phyloP scores from a whole-genome alignment of 768 basidiomycete species.

The Rubroboletus pulcherrimus region DNA sequence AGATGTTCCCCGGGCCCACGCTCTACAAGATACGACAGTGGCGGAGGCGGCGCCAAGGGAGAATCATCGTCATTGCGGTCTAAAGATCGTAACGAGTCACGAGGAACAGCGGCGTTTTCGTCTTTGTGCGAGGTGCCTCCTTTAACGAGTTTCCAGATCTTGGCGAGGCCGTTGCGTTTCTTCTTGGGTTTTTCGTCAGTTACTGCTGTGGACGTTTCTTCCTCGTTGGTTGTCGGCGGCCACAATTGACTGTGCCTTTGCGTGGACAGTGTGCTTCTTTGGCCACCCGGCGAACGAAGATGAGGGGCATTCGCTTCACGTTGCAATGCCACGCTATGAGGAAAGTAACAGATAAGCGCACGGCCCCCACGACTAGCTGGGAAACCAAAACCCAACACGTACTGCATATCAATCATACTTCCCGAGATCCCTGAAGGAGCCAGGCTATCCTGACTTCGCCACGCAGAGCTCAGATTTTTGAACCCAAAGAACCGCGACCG shows the following conservation, averaged over 20 bases:
- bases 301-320: slow-evolving; percentile 46
- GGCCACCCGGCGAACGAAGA: slow-evolving; percentile 31
- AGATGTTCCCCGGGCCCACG: slow-evolving; percentile 53
- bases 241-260: slow-evolving; percentile 53
- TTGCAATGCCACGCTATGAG: slow-evolving; percentile 68
- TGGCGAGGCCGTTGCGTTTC: slow-evolving; percentile 73
- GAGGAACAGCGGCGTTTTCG: slow-evolving; percentile 21
- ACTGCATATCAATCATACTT: slow-evolving; percentile 95
- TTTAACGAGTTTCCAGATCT: slow-evolving; percentile 78
- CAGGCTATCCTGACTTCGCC: slow-evolving; percentile 78
- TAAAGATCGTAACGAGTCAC: slow-evolving; percentile 38
- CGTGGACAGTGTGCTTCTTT: slow-evolving; percentile 32
- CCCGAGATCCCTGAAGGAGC: slow-evolving; percentile 79
- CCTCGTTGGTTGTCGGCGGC: slow-evolving; percentile 41
- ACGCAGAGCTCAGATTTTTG: slow-evolving; percentile 65
- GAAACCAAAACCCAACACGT: slow-evolving; percentile 35
- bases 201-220: slow-evolving; percentile 8
- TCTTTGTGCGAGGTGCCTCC: slow-evolving; percentile 47
- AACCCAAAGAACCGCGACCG: slow-evolving; percentile 77
- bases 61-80: slow-evolving; percentile 56
- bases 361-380: not conserved
- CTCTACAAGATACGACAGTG: slow-evolving; percentile 80
- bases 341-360: slow-evolving; percentile 7
- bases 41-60: slow-evolving; percentile 87
- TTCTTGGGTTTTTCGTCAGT: slow-evolving; percentile 60